Evolutionary conservation across 2,329 filamentous ascomycete species (phyloP), one percentile per base, ranked within the genome.

Genomic region (Fusarium gaditjirri): DNA sequence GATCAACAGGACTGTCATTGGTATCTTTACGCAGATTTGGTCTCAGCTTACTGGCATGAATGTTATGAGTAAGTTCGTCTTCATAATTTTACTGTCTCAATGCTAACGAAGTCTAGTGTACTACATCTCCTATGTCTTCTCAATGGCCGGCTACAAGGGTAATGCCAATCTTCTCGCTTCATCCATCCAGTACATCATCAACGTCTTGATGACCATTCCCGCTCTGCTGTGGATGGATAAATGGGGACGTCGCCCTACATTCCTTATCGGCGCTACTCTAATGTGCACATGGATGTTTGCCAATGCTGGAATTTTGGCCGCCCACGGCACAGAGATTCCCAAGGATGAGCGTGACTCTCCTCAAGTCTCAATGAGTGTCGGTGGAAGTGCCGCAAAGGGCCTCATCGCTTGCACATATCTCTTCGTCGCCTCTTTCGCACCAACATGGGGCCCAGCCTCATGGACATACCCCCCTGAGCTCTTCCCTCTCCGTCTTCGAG

Each of bases 131-230:
- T 82, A 80, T 36, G 78, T 83, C 11, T 83, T 83, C 61, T 76
- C 76, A 29, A 83, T 83, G 81, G 81, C 81, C 0, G 81, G 81
- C 0, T 83, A 83, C 59, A 64, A 54, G 17, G 80, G 81, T 14
- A 86, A 89, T 62, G 80, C 86, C 68, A 86, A 86, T 41, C 80
- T 89, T 14, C 82, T 88, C 50, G 87, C 87, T 3, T 88, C 87
- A 0, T 86, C 85, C 8, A 87, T 90, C 23, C 85, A 88, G 73
- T 89, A 89, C 70, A 86, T 94, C 75, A 93, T 95, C 84, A 95
- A 95, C 79, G 93, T 95, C 3, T 67, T 91, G 57, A 93, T 94
- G 90, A 95, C 93, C 1, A 79, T 95, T 6, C 92, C 92, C 0
- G 93, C 93, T 3, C 86, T 95, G 29, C 81, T 95, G 62, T 95